Evolutionary conservation across 495 filamentous ascomycete genomes (phyloP).

Genomic region (Lepraria neglecta): DNA sequence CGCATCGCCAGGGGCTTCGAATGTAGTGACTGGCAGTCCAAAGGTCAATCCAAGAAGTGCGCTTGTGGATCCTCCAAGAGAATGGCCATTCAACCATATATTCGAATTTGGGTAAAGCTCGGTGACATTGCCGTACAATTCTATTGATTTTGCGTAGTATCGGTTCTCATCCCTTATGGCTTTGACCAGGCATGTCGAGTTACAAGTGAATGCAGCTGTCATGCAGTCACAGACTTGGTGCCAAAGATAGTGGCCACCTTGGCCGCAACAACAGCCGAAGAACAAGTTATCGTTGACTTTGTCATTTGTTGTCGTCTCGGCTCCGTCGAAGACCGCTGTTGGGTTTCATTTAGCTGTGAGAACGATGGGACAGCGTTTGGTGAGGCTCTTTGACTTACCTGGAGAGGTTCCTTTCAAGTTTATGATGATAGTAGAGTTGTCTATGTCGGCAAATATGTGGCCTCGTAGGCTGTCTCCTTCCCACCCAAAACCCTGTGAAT

Average conservation of each 20-base stretch:
- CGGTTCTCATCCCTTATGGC: slow-evolving; percentile 73
- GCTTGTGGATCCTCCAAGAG: slow-evolving; percentile 79
- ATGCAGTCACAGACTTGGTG: slow-evolving; percentile 88
- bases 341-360: not conserved
- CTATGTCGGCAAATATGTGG: slow-evolving; percentile 83
- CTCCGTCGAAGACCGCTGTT: slow-evolving; percentile 85
- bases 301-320: slow-evolving; percentile 92
- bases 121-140: slow-evolving; percentile 88
- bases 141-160: slow-evolving; percentile 80
- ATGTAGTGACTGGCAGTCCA: slow-evolving; percentile 79
- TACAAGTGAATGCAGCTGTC: slow-evolving; percentile 75
- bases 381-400: too few species aligned
- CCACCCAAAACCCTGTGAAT: slow-evolving; percentile 84
- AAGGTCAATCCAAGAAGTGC: slow-evolving; percentile 85
- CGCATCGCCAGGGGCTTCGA: slow-evolving; percentile 86
- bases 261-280: slow-evolving; percentile 94
- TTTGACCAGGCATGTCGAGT: slow-evolving; percentile 75
- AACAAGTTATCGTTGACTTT: slow-evolving; percentile 97
- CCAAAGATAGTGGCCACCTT: slow-evolving; percentile 83
- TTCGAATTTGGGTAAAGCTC: slow-evolving; percentile 78
- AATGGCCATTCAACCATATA: slow-evolving; percentile 86
- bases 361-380: too few species aligned
- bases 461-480: slow-evolving; percentile 80
- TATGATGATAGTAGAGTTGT: slow-evolving; percentile 80
- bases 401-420: slow-evolving; percentile 82